phyloP scores from a whole-genome alignment of 345 rosid genomes.

The Trapa bicornis region DNA sequence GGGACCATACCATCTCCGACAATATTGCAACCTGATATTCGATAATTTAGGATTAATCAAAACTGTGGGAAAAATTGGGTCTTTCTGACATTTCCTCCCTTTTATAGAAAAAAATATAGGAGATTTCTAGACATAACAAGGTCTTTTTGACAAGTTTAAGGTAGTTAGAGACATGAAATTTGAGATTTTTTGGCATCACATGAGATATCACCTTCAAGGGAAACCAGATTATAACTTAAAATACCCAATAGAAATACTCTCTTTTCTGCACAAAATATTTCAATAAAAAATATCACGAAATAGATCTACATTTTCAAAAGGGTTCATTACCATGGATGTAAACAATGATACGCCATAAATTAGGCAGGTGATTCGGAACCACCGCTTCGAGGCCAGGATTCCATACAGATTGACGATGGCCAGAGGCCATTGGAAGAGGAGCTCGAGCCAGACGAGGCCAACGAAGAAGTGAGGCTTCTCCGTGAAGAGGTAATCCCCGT shows the following conservation, averaged over 20 bases:
- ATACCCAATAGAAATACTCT: background rate
- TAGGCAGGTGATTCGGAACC: constrained; percentile 68
- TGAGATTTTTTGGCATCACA: background rate
- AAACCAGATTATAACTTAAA: background rate
- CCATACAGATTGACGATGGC: constrained; percentile 40
- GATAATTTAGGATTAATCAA: background rate
- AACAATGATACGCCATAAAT: constrained; percentile 50
- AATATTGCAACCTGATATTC: constrained; percentile 43
- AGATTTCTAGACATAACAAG: background rate
- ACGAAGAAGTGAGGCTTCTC: constrained; percentile 77
- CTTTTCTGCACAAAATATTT: background rate
- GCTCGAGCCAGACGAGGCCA: constrained; percentile 57
- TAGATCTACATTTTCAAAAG: background rate
- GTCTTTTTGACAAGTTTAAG: no score
- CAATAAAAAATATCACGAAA: background rate
- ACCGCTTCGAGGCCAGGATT: constrained; percentile 41
- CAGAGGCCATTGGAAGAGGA: constrained; percentile 70
- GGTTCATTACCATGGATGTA: constrained; percentile 48
- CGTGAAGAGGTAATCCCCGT: constrained; percentile 45
- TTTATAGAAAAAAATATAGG: background rate
- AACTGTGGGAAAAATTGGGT: background rate
- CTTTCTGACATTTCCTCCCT: background rate
- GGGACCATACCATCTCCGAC: constrained; percentile 47
- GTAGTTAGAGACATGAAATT: no score
- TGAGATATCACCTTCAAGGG: background rate